Evolutionary conservation across 2,329 filamentous ascomycete species (phyloP), one percentile per base, ranked within the genome.

Genomic region (Aspergillus flavus): DNA sequence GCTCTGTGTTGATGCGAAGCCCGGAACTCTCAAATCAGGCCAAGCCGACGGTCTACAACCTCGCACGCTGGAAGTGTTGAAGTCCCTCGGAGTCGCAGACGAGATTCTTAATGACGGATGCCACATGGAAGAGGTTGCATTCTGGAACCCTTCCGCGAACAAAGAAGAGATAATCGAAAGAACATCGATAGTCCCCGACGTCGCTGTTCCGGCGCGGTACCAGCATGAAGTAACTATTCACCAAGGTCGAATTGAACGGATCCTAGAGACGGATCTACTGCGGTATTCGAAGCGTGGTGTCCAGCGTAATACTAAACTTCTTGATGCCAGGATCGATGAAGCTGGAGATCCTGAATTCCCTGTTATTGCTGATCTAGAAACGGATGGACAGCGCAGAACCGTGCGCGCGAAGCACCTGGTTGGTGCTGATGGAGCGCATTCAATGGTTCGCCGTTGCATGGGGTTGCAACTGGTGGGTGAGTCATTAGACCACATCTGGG

Each of bases 401-500:
- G 78, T 92, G 14, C 83, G 85, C 54, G 83, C 89, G 30, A 92
- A 90, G 73, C 91, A 92, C 66, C 79, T 93, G 5, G 89, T 93
- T 64, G 86, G 90, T 32, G 89, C 87, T 6, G 90, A 93, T 72
- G 90, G 90, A 1, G 87, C 90, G 2, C 84, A 86, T 64, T 92
- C 90, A 0, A 86, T 85, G 59, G 83, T 92, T 19, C 82, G 90
- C 50, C 81, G 87, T 50, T 83, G 87, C 69, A 76, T 81, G 72
- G 76, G 75, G 1, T 65, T 81, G 7, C 69, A 72, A 36, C 80
- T 92, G 30, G 84, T 87, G 41, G 91, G 89, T 64, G 89, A 92
- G 71, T 89, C 89, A 19, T 89, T 89, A 61, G 84, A 89, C 53
- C 83, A 91, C 72, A 87, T 92, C 30, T 93, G 90, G 90, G 89